phyloP scores from a whole-genome alignment of 1,139 yeast genomes.

The Suhomyces coccinellae region DNA sequence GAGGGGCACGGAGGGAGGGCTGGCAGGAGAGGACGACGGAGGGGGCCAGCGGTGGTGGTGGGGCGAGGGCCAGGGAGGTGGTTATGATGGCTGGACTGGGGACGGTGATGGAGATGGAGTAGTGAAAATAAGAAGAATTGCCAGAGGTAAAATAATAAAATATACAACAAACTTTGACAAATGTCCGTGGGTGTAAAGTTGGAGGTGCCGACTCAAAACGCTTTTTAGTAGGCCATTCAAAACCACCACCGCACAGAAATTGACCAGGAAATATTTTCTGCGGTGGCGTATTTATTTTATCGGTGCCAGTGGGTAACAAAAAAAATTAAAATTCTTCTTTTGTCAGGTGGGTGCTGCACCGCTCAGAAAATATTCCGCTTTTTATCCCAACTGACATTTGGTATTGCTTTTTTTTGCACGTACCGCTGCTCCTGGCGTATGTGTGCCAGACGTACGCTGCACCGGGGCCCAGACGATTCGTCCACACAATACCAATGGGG shows the following conservation, averaged over 20 bases:
- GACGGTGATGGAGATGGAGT: constrained; percentile 1
- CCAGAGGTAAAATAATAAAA: constrained; percentile 10
- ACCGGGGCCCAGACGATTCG: background rate
- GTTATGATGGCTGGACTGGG: background rate
- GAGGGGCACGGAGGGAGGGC: background rate
- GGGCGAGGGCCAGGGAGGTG: background rate
- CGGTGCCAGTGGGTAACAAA: background rate
- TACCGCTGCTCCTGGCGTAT: background rate
- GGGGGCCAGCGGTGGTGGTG: background rate
- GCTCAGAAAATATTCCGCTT: background rate
- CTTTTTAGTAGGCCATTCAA: constrained; percentile 8
- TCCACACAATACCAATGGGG: background rate
- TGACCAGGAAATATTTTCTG: background rate
- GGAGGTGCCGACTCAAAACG: constrained; percentile 9
- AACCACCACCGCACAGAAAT: constrained; percentile 7
- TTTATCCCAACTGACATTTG: background rate
- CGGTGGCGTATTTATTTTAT: background rate
- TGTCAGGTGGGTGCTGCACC: background rate
- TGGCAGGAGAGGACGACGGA: background rate
- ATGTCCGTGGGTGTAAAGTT: constrained; percentile 10
- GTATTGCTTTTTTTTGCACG: background rate
- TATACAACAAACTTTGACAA: constrained; percentile 8
- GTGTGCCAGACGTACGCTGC: no score
- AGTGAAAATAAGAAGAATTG: constrained; percentile 9
- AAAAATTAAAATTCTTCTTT: constrained; percentile 1